A percentile compares a stretch with the other conserved stretches of the same genome.
Conservation (phyloP, 2,329 filamentous ascomycete species). For the Xylariales sp. region DNA sequence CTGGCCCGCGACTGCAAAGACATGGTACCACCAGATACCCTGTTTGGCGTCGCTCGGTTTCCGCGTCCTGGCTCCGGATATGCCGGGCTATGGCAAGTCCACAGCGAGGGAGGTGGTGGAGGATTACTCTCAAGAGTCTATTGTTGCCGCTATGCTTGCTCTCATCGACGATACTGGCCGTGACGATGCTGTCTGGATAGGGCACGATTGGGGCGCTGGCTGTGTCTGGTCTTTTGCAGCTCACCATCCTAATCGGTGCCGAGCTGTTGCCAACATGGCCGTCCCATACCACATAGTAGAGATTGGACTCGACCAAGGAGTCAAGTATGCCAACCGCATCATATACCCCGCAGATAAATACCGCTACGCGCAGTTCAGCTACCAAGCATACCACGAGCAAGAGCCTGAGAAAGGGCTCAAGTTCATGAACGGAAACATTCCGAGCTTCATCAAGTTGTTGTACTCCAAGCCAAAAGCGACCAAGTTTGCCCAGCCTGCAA, state of each 20-base stretch:
- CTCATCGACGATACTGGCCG: constrained; percentile 25
- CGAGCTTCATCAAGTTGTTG: too few relatives aligned
- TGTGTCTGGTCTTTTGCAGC: constrained; percentile 21
- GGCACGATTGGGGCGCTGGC: constrained; percentile 37
- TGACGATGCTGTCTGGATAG: constrained; percentile 40
- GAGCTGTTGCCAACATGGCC: constrained; percentile 20
- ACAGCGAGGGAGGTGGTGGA: constrained; percentile 21
- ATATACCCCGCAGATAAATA: too few relatives aligned
- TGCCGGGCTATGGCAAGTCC: constrained; percentile 31
- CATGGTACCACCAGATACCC: constrained; percentile 25
- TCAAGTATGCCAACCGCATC: too few relatives aligned
- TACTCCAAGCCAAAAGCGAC: too few relatives aligned
- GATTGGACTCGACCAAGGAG: constrained; percentile 29
- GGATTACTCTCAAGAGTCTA: constrained; percentile 24
- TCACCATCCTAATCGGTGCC: constrained; percentile 20
- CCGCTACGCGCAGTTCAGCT: too few relatives aligned
- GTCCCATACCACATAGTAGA: constrained; percentile 38
- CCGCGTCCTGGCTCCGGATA: constrained; percentile 26
- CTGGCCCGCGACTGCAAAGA: constrained; percentile 28
- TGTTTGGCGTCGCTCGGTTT: constrained; percentile 24
- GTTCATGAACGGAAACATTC: too few relatives aligned
- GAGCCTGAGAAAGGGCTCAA: too few relatives aligned
- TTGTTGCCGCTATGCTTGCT: constrained; percentile 27
- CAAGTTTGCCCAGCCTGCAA: too few relatives aligned
- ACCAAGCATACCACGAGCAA: too few relatives aligned